phyloP scores from a whole-genome alignment of 108 stramenopile genomes.

The Skeletonema marinoi region DNA sequence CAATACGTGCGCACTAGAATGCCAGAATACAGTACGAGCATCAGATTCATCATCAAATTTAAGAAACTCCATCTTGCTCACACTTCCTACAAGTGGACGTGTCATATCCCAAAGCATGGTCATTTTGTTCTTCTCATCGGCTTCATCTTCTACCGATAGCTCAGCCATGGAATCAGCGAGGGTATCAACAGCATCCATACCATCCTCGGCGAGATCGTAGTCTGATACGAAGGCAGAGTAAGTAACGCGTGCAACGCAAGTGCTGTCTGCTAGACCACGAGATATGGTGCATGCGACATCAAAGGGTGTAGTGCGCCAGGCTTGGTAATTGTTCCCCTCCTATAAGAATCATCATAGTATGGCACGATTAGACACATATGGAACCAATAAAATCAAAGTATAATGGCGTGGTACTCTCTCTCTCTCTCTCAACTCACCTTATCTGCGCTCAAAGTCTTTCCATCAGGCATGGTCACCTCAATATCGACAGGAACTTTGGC shows the following conservation, averaged over 20 bases:
- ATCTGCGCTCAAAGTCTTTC: constrained; percentile 62
- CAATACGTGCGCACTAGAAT: constrained; percentile 97
- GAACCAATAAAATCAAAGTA: background rate
- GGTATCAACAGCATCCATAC: constrained; percentile 80
- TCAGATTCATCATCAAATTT: constrained; percentile 92
- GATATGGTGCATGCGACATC: constrained; percentile 92
- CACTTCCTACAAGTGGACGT: constrained; percentile 91
- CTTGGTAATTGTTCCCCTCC: constrained; percentile 45
- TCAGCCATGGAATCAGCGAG: constrained; percentile 79
- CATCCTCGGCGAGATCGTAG: constrained; percentile 79
- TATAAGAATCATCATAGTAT: background rate
- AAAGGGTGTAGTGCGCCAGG: constrained; percentile 88
- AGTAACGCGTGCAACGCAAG: constrained; percentile 88
- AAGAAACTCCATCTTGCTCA: constrained; percentile 85
- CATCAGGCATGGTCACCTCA: constrained; percentile 95
- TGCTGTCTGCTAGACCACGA: constrained; percentile 87
- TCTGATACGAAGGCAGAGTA: constrained; percentile 77
- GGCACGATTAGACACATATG: background rate
- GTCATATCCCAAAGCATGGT: constrained; percentile 95
- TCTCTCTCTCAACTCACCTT: constrained; percentile 41
- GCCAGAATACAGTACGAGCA: constrained; percentile 98
- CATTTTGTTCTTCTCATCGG: constrained; percentile 44
- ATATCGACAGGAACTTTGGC: constrained; percentile 82
- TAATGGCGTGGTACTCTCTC: background rate
- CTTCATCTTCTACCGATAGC: constrained; percentile 58